Conservation (phyloP, 129 eudicot species). For the Deinandra increscens region DNA sequence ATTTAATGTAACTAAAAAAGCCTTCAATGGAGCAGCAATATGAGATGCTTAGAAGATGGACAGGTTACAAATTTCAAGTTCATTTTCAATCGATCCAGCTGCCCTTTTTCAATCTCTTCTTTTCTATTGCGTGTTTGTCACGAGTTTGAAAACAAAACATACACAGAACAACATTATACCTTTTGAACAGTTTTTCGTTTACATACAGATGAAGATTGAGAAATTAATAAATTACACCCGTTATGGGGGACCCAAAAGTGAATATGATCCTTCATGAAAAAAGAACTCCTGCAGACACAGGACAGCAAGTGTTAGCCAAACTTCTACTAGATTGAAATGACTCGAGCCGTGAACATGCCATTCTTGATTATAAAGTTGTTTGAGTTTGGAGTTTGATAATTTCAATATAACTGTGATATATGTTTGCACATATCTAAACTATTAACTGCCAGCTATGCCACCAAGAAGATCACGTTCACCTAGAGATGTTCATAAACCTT, state of each 20-base stretch:
- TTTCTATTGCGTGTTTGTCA: conserved; percentile 20
- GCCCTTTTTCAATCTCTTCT: conserved; percentile 8
- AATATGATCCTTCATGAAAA: conserved; percentile 45
- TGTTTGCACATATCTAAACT: background rate
- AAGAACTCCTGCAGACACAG: conserved; percentile 25
- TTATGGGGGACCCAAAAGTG: conserved; percentile 21
- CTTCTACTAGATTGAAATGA: background rate
- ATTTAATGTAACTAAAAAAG: too few species aligned
- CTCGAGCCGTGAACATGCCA: background rate
- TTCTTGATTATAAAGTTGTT: background rate
- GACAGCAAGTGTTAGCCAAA: background rate
- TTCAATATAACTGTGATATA: background rate
- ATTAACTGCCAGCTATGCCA: background rate
- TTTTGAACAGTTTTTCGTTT: conserved; percentile 31
- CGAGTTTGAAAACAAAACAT: conserved; percentile 25
- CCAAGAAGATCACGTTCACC: background rate
- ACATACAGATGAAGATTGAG: conserved; percentile 54
- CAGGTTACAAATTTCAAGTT: too few species aligned
- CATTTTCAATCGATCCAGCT: conserved; percentile 7
- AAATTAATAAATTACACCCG: conserved; percentile 63
- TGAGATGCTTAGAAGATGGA: too few species aligned
- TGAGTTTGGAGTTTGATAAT: background rate
- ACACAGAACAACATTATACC: conserved; percentile 37
- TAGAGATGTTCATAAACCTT: background rate
- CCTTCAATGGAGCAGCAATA: too few species aligned